Conservation (phyloP, 768 basidiomycete genomes). For the Russula abietina region DNA sequence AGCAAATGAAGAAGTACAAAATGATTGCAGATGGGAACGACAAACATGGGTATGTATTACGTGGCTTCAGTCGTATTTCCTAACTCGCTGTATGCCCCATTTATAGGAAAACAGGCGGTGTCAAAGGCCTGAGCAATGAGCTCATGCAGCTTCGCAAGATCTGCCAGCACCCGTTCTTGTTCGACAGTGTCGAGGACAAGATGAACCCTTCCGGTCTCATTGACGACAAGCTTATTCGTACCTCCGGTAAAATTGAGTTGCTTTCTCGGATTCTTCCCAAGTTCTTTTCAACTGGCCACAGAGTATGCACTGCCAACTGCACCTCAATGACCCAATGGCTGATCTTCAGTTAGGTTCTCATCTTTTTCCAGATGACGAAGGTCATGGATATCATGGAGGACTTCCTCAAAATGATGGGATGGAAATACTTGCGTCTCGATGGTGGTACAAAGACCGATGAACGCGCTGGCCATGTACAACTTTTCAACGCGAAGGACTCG, state of each 20-base stretch:
- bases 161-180: constrained; percentile 96
- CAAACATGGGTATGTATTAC: constrained; percentile 55
- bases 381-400: constrained; percentile 99
- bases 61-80: not conserved
- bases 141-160: constrained; percentile 98
- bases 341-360: constrained; percentile 60
- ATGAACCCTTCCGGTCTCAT: constrained; percentile 78
- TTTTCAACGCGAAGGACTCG: constrained; percentile 86
- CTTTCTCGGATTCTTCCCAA: constrained; percentile 90
- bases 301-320: constrained; percentile 42
- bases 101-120: constrained; percentile 61
- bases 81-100: not conserved
- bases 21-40: constrained; percentile 86
- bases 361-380: constrained; percentile 99
- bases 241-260: constrained; percentile 91
- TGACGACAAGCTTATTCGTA: constrained; percentile 79
- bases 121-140: constrained; percentile 89
- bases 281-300: constrained; percentile 86
- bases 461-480: constrained; percentile 76
- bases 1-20: constrained; percentile 98
- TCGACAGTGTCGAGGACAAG: constrained; percentile 91
- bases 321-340: constrained; percentile 2
- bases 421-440: constrained; percentile 88
- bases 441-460: constrained; percentile 96
- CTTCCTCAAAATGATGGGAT: constrained; percentile 81